Conservation (phyloP, 768 basidiomycete genomes). For the Erythrobasidium yunnanense region DNA sequence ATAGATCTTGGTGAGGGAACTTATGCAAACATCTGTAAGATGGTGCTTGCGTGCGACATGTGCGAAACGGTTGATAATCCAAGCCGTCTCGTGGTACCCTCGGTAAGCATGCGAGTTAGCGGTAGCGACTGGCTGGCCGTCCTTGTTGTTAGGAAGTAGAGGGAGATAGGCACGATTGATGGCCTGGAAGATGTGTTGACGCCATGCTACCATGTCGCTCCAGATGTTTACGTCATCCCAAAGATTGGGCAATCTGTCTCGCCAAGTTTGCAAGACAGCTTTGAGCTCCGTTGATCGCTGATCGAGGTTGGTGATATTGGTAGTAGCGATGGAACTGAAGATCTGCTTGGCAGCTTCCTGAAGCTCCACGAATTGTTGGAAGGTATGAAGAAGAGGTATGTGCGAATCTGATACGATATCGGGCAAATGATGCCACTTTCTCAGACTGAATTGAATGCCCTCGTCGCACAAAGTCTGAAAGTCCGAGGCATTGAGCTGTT, state of each 20-base stretch:
- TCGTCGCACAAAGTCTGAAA: slow-evolving; percentile 84
- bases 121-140: slow-evolving; percentile 42
- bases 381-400: slow-evolving; percentile 86
- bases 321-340: slow-evolving; percentile 75
- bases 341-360: slow-evolving; percentile 84
- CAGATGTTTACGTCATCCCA: slow-evolving; percentile 97
- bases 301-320: slow-evolving; percentile 78
- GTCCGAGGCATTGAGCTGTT: slow-evolving; percentile 46
- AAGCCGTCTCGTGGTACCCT: slow-evolving; percentile 97
- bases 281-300: slow-evolving; percentile 91
- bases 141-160: slow-evolving; percentile 51
- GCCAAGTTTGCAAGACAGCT: slow-evolving; percentile 91
- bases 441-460: slow-evolving; percentile 86
- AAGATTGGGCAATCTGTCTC: slow-evolving; percentile 86
- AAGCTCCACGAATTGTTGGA: slow-evolving; percentile 97
- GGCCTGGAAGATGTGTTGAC: slow-evolving; percentile 93
- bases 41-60: slow-evolving; percentile 97
- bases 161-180: slow-evolving; percentile 96
- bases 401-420: slow-evolving; percentile 79
- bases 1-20: slow-evolving; percentile 90
- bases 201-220: slow-evolving; percentile 98
- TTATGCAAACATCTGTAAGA: slow-evolving; percentile 88
- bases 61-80: slow-evolving; percentile 99
- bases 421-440: slow-evolving; percentile 90
- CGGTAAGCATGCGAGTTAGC: slow-evolving; percentile 71